Conservation (phyloP, 169 alveolate genomes). For the Eimeria zaria region DNA sequence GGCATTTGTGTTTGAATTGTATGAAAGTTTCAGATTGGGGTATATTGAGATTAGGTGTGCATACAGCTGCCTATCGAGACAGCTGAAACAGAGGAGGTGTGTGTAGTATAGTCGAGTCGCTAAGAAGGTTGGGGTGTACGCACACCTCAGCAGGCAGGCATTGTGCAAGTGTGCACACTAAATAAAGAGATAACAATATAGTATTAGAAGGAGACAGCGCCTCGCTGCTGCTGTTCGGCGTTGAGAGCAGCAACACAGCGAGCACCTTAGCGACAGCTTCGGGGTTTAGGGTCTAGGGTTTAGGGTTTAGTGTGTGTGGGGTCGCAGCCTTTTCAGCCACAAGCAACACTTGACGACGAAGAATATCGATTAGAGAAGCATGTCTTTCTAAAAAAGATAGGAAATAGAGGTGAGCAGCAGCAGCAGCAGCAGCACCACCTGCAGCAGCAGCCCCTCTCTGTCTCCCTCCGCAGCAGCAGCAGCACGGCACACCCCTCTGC, state of each 20-base stretch:
- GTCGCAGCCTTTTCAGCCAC: not conserved
- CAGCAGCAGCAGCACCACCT: constrained; percentile 44
- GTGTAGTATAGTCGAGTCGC: not conserved
- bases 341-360: not conserved
- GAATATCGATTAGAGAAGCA: not conserved
- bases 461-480: constrained; percentile 72
- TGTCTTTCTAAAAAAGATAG: constrained; percentile 20
- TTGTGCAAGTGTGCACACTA: not conserved
- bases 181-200: not conserved
- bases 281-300: constrained; percentile 21
- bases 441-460: constrained; percentile 69
- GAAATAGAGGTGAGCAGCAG: constrained; percentile 14
- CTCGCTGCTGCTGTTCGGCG: not conserved
- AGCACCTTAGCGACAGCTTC: not conserved
- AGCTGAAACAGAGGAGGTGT: not conserved
- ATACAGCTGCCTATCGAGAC: not conserved
- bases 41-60: not conserved
- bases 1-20: not conserved
- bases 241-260: constrained; percentile 1
- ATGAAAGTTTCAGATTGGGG: not conserved
- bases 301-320: constrained; percentile 27
- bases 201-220: not conserved
- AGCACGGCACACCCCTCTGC: constrained; percentile 46
- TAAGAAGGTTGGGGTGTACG: not conserved
- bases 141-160: not conserved